Evolutionary conservation across 2,329 filamentous ascomycete genomes (phyloP).

Genomic region (Epichloe coenophiala): DNA sequence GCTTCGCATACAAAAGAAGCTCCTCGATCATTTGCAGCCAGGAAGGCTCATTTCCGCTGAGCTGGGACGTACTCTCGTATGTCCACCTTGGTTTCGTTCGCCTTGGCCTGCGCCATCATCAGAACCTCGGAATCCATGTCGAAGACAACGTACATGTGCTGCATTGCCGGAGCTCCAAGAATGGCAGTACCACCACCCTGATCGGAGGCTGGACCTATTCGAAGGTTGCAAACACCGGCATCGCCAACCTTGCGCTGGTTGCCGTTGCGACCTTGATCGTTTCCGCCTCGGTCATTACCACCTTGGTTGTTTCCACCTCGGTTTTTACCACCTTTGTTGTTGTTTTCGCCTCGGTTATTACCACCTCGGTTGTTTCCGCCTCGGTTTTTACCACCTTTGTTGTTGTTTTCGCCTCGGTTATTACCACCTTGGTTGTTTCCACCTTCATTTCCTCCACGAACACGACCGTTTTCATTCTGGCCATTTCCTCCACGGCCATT

Average conservation of each 20-base stretch:
- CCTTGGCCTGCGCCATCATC: slow-evolving; percentile 1
- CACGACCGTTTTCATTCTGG: not conserved
- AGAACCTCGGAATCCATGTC: not conserved
- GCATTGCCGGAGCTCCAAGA: slow-evolving; percentile 1
- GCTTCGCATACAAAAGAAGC: too few relatives aligned
- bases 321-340: too few relatives aligned
- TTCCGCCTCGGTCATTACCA: not conserved
- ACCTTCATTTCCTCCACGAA: not conserved
- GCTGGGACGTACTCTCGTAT: not conserved
- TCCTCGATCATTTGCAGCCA: too few relatives aligned
- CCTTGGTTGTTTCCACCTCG: too few relatives aligned
- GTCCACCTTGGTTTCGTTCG: not conserved
- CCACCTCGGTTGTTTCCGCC: too few relatives aligned
- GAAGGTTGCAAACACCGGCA: not conserved
- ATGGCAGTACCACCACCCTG: not conserved
- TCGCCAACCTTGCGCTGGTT: not conserved
- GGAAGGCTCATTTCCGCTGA: too few relatives aligned
- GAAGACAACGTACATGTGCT: slow-evolving; percentile 2
- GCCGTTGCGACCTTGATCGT: not conserved
- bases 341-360: too few relatives aligned
- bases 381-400: fast-evolving
- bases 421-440: not conserved
- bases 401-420: too few relatives aligned
- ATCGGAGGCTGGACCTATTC: not conserved
- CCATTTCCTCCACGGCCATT: not conserved